phyloP scores from a whole-genome alignment of 2,329 filamentous ascomycete genomes.

The Phaeoacremonium minimum region DNA sequence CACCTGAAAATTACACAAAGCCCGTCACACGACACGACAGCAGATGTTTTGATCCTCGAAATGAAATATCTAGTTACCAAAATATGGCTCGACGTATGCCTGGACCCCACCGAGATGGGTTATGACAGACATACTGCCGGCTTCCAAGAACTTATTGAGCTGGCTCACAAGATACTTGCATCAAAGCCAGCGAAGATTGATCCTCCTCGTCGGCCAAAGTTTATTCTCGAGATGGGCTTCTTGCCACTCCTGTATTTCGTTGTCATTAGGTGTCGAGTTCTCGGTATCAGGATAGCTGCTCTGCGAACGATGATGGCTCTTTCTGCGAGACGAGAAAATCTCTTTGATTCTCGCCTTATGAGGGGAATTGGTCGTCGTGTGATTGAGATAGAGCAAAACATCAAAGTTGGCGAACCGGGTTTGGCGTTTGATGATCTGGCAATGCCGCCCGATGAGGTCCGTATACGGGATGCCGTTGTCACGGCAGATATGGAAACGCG shows the following conservation, averaged over 20 bases:
- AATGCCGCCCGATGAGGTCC: slow-evolving; percentile 3
- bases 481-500: slow-evolving; percentile 2
- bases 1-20: background rate
- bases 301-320: slow-evolving; percentile 26
- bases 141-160: slow-evolving; percentile 31
- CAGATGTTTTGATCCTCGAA: slow-evolving; percentile 23
- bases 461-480: slow-evolving; percentile 3
- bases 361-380: slow-evolving; percentile 23
- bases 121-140: slow-evolving; percentile 27
- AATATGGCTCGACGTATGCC: slow-evolving; percentile 26
- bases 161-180: slow-evolving; percentile 15
- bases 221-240: slow-evolving; percentile 37
- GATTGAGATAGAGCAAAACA: slow-evolving; percentile 28
- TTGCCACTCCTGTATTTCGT: slow-evolving; percentile 37
- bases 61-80: slow-evolving; percentile 28
- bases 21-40: background rate
- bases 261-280: slow-evolving; percentile 34
- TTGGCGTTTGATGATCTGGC: too few relatives aligned
- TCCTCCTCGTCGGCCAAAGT: slow-evolving; percentile 17
- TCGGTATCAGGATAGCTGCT: slow-evolving; percentile 30
- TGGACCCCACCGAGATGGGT: slow-evolving; percentile 22
- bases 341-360: slow-evolving; percentile 29
- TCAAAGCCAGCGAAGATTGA: slow-evolving; percentile 7
- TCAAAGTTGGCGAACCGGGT: too few relatives aligned
- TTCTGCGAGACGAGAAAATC: slow-evolving; percentile 27